Percentiles rank a stretch among this genome's conserved stretches.
Evolutionary conservation across 805 yeast species (phyloP).

Genomic region (Candida koratica): DNA sequence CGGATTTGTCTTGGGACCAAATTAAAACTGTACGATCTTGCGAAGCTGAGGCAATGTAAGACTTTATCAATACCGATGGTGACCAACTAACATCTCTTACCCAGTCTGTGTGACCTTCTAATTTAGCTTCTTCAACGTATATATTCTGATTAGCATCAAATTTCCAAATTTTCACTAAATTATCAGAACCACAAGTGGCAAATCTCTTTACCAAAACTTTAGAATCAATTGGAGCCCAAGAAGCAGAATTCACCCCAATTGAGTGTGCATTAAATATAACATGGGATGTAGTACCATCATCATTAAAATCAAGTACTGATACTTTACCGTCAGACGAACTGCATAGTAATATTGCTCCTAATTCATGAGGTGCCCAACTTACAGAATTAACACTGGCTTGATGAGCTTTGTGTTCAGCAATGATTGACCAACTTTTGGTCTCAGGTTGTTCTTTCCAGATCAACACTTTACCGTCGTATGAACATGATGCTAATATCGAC

Average conservation of each 20-base stretch:
- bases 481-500: constrained; percentile 86
- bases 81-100: constrained; percentile 99
- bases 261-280: constrained; percentile 75
- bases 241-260: constrained; percentile 89
- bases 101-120: constrained; percentile 96
- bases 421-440: constrained; percentile 79
- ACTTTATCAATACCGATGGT: constrained; percentile 78
- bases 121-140: constrained; percentile 68
- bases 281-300: constrained; percentile 75
- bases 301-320: constrained; percentile 85
- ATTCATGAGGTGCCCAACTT: constrained; percentile 96
- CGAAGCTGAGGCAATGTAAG: constrained; percentile 93
- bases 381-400: constrained; percentile 93
- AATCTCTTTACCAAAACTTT: constrained; percentile 57
- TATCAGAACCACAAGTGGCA: constrained; percentile 94
- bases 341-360: constrained; percentile 86
- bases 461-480: constrained; percentile 90
- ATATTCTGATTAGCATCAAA: constrained; percentile 51
- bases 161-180: constrained; percentile 88
- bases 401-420: constrained; percentile 83
- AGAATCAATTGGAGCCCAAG: constrained; percentile 79
- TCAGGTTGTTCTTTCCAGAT: constrained; percentile 87
- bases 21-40: constrained; percentile 93
- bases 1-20: constrained; percentile 79
- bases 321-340: constrained; percentile 92